Percentiles rank a stretch among this genome's conserved stretches.
Evolutionary conservation across 2,329 filamentous ascomycete genomes (phyloP).

Genomic region (Allantophomopsis cytisporea): DNA sequence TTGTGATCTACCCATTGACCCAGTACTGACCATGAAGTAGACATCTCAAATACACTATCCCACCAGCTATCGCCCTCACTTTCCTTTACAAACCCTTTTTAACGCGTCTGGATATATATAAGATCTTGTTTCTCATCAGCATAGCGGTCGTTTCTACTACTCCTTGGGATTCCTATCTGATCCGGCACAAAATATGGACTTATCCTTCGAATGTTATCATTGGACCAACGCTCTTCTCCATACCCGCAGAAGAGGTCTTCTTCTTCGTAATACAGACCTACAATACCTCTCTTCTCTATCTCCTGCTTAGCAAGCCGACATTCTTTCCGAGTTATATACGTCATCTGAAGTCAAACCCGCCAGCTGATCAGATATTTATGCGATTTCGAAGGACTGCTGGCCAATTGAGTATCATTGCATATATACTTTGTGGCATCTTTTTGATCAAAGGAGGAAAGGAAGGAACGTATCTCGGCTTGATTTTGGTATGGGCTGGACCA

Average conservation of each 20-base stretch:
- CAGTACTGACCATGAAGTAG: constrained; percentile 1
- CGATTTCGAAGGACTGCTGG: constrained; percentile 26
- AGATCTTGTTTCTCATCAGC: constrained; percentile 43
- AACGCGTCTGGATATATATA: constrained; percentile 47
- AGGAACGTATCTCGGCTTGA: constrained; percentile 56
- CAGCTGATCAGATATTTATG: neutral
- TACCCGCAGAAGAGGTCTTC: constrained; percentile 61
- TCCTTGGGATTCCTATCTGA: constrained; percentile 67
- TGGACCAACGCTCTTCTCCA: constrained; percentile 46
- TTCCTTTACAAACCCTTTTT: constrained; percentile 45
- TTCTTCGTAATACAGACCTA: constrained; percentile 71
- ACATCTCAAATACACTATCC: constrained; percentile 55
- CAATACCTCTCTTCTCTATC: constrained; percentile 54
- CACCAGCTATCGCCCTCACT: constrained; percentile 44
- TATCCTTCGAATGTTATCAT: constrained; percentile 53
- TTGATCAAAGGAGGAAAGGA: constrained; percentile 30
- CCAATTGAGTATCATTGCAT: constrained; percentile 30
- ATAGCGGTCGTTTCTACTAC: constrained; percentile 55
- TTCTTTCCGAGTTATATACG: constrained; percentile 42
- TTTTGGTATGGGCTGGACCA: constrained; percentile 54
- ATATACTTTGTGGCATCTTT: constrained; percentile 28
- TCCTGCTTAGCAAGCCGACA: constrained; percentile 47
- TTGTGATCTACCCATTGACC: too few species aligned
- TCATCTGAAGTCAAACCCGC: constrained; percentile 7
- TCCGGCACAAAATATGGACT: constrained; percentile 54